phyloP scores from a whole-genome alignment of 495 filamentous ascomycete species.

The Articulospora tetracladia region DNA sequence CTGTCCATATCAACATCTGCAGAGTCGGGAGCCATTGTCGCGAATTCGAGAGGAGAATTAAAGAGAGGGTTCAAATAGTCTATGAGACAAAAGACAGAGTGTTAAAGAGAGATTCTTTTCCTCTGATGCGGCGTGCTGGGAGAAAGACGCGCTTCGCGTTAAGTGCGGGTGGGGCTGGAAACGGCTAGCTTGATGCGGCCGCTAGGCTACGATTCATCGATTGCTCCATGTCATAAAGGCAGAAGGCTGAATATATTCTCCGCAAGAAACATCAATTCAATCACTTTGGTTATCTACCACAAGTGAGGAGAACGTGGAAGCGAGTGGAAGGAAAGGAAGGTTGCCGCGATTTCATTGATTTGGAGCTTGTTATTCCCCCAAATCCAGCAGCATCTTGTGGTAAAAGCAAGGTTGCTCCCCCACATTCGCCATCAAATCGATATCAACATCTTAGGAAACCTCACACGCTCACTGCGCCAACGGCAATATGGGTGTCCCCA shows the following conservation, averaged over 20 bases:
- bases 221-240: neutral
- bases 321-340: conserved; percentile 5
- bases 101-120: neutral
- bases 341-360: neutral
- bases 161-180: neutral
- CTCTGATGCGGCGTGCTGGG: neutral
- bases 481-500: conserved; percentile 79
- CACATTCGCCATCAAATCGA: conserved; percentile 14
- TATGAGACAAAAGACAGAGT: neutral
- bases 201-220: neutral
- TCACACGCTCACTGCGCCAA: conserved; percentile 10
- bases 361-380: neutral
- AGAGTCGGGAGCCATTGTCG: conserved; percentile 24
- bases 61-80: neutral
- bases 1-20: conserved; percentile 27
- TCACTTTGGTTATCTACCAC: neutral
- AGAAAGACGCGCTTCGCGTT: conserved; percentile 7
- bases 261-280: conserved; percentile 8
- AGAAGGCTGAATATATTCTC: neutral
- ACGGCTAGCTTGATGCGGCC: neutral
- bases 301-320: neutral
- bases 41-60: neutral
- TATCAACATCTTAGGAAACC: neutral
- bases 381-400: conserved; percentile 16
- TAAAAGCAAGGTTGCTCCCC: conserved; percentile 20